These are phyloP conservation scores for Castanospermum australe DNA, from an alignment of 306 rosid genomes.

Conservation along the genomic window DNA sequence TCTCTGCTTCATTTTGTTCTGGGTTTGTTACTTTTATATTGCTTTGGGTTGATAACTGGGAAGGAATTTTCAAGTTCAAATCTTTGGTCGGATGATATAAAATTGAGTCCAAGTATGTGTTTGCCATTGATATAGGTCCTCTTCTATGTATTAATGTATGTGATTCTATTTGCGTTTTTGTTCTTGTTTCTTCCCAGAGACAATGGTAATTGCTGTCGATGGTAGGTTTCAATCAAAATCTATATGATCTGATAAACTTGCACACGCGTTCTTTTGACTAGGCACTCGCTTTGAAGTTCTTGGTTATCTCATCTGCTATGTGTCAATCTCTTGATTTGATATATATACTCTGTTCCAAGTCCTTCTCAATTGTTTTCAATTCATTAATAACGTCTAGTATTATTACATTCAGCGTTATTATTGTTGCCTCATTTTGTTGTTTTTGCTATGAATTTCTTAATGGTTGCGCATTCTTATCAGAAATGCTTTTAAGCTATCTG, in stretches of 20 bases:
- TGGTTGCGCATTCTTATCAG: not conserved
- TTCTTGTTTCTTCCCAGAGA: not conserved
- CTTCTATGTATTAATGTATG: not conserved
- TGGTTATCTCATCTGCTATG: not conserved
- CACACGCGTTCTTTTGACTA: not conserved
- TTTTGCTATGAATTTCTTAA: not conserved
- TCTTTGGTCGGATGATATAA: constrained; percentile 9
- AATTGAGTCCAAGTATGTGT: not conserved
- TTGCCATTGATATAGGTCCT: not conserved
- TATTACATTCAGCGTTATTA: not conserved
- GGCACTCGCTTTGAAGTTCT: not conserved
- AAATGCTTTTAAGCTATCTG: not conserved
- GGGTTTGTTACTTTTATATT: constrained; percentile 19
- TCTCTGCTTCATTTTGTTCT: constrained; percentile 45
- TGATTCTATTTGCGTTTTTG: constrained; percentile 19
- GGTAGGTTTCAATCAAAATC: constrained; percentile 7
- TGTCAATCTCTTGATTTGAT: not conserved
- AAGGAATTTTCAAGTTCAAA: not conserved
- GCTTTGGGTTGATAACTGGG: not conserved
- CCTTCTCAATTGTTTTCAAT: constrained; percentile 10
- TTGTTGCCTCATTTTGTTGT: constrained; percentile 4
- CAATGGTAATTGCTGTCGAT: not conserved
- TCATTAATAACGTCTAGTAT: not conserved
- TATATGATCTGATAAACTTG: constrained; percentile 17
- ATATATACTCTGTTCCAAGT: not conserved